These are phyloP conservation scores for Tetracentron sinense DNA, from an alignment of 164 flowering plant genomes.

Conservation along the genomic window DNA sequence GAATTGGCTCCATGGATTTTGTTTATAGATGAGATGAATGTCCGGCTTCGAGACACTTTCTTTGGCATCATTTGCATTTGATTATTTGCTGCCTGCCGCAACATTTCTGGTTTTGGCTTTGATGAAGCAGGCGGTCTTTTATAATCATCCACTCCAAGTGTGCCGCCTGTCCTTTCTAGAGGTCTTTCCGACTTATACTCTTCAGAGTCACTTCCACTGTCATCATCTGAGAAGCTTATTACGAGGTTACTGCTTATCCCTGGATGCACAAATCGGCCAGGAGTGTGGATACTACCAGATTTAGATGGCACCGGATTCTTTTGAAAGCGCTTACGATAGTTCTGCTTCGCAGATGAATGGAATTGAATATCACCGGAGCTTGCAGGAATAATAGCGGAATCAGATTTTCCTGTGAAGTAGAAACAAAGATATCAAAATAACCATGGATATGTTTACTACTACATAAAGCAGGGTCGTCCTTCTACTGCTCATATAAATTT, in stretches of 20 bases:
- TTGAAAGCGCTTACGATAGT: conserved; percentile 22
- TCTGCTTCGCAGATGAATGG: conserved; percentile 18
- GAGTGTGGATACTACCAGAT: conserved; percentile 15
- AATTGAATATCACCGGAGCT: conserved; percentile 18
- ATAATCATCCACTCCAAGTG: conserved; percentile 13
- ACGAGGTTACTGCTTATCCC: conserved; percentile 44
- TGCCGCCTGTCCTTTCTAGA: conserved; percentile 20
- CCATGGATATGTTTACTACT: not conserved
- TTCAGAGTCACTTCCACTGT: conserved; percentile 65
- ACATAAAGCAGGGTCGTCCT: not conserved
- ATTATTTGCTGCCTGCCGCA: conserved; percentile 18
- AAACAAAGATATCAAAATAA: conserved; percentile 4
- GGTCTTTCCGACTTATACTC: conserved; percentile 24
- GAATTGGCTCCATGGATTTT: conserved; percentile 30
- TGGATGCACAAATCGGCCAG: conserved; percentile 26
- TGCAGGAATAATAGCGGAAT: conserved; percentile 17
- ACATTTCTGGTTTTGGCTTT: conserved; percentile 22
- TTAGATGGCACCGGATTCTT: conserved; percentile 28
- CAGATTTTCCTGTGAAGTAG: conserved; percentile 28
- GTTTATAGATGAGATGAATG: conserved; percentile 30
- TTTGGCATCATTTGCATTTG: conserved; percentile 30
- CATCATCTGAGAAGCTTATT: conserved; percentile 80
- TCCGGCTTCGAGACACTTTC: conserved; percentile 30
- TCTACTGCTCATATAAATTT: too few relatives aligned
- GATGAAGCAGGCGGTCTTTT: conserved; percentile 27